Evolutionary conservation across 2,329 filamentous ascomycete genomes (phyloP).

Genomic region (Botrytis sinoallii): DNA sequence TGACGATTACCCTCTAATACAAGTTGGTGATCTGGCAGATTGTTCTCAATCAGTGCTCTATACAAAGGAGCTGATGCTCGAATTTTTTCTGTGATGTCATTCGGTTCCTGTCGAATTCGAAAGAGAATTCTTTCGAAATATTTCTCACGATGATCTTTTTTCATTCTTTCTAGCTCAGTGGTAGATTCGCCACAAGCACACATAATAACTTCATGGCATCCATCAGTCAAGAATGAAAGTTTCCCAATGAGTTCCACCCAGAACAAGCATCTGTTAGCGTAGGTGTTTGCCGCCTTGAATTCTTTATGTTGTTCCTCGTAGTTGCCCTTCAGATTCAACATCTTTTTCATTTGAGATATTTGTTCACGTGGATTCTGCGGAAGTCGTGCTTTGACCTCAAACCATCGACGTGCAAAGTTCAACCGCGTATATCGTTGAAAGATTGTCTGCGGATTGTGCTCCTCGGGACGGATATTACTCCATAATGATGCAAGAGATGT

Average conservation of each 20-base stretch:
- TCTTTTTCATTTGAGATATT: neutral
- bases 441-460: neutral
- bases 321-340: neutral
- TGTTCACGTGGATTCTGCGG: neutral
- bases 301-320: neutral
- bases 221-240: neutral
- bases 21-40: neutral
- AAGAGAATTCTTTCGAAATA: neutral
- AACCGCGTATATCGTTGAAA: neutral
- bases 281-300: neutral
- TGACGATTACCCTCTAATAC: neutral
- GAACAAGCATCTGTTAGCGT: neutral
- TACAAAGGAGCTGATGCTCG: neutral
- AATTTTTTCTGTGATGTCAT: neutral
- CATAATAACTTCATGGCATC: neutral
- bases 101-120: neutral
- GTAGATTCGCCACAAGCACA: neutral
- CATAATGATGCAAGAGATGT: neutral
- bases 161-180: neutral
- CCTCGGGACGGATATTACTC: neutral
- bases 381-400: neutral
- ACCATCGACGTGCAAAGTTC: neutral
- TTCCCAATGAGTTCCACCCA: neutral
- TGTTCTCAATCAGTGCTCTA: neutral
- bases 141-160: neutral